Evolutionary conservation across 225 moss, liverwort and hornwort species (phyloP), one percentile per base, ranked within the genome.

Genomic region (Neckera pumila): DNA sequence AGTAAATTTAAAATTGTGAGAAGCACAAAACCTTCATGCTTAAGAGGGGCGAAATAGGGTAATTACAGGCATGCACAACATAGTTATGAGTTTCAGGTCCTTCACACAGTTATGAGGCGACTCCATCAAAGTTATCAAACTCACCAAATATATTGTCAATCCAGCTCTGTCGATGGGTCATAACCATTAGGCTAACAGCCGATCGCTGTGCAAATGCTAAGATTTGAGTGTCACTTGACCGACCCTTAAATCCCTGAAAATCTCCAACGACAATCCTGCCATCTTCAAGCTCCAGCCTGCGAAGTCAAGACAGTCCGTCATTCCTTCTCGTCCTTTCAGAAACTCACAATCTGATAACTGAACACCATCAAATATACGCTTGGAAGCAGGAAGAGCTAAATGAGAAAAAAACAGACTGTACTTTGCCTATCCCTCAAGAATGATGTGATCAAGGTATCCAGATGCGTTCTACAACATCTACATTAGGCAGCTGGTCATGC

Each of bases 201-300:
- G 94, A 92, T 43, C 95, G 92, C 85, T 91, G 90, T 53, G 89
- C 94, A 87, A 90, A 92, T 86, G 94, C 89, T 79, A 95, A 80
- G 57, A 77, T 88, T 84, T 88, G 53, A 60, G 84, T 83, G 82
- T 95, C 95, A 77, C 66, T 51, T 33, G 91, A 65, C 56, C 89
- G 94, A 66, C 95, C 95, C 70, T 90, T 91, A 57, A 95, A 95
- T 67, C 91, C 91, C 83, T 90, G 91, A 57, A 95, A 94, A 72
- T 95, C 94, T 60, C 95, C 95, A 73, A 92, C 93, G 87, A 95
- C 87, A 79, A 92, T 87, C 60, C 84, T 92, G 57, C 95, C 92
- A 70, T 90, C 89, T 92, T 94, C 95, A 79, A 95, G 90, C 86
- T 94, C 93, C 89, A 95, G 75, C 92, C 95, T 95, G 89, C 65